These are phyloP conservation scores for Backusella westeae DNA, from an alignment of 192 early-diverging fungal genomes.

Conservation along the genomic window DNA sequence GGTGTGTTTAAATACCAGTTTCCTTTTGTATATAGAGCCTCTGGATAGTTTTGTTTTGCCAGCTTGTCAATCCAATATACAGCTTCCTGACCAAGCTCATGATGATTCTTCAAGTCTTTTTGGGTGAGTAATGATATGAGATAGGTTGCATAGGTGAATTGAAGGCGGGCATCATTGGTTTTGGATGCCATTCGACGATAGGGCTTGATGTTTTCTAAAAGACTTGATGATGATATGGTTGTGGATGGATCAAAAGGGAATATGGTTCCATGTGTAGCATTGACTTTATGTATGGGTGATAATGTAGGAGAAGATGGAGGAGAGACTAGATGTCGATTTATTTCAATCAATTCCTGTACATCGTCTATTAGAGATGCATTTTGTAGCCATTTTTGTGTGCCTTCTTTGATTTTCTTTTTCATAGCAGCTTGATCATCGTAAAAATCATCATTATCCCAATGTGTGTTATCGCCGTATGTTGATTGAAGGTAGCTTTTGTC, in stretches of 20 bases:
- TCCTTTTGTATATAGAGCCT: conserved; percentile 73
- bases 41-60: conserved; percentile 63
- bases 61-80: conserved; percentile 73
- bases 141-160: conserved; percentile 76
- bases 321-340: background rate
- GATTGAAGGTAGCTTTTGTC: background rate
- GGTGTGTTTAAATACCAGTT: conserved; percentile 57
- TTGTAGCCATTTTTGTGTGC: too few species aligned
- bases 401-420: background rate
- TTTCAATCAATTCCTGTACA: background rate
- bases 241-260: background rate
- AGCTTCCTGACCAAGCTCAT: conserved; percentile 53
- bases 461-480: background rate
- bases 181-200: conserved; percentile 78
- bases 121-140: conserved; percentile 64
- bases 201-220: conserved; percentile 45
- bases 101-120: conserved; percentile 11
- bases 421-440: background rate
- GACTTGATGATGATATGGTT: background rate
- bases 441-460: background rate
- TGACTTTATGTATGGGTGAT: background rate
- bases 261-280: background rate
- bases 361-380: background rate
- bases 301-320: background rate
- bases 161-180: conserved; percentile 68